Evolutionary conservation across 768 basidiomycete species (phyloP), one percentile per base, ranked within the genome.

Genomic region (Cyclocybe cylindracea): DNA sequence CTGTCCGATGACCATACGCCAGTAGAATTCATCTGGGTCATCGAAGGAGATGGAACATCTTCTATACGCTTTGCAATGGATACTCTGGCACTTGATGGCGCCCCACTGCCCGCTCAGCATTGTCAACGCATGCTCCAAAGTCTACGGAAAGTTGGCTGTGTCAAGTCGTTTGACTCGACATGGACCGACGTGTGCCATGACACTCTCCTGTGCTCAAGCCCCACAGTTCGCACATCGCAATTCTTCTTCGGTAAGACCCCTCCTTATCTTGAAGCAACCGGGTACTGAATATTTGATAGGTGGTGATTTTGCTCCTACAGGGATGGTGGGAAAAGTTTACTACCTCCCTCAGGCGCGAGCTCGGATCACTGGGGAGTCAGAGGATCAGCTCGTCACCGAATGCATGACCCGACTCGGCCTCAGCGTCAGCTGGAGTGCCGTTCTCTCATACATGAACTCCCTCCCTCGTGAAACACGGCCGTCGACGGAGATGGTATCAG

Each of bases 11-110:
- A 59, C 44, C 58, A 59, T 42, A 55, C 58, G 1, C 54, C 58
- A 1, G 46, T 59, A 38, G 58, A 59, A 31, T 52, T 55, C 32
- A 55, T 55, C 41, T 59, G 54, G 51, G 54, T 55, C 10, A 46
- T 59, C 18, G 54, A 56, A 4, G 55, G 48, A 10, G 52, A 59
- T 36, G 55, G 48, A 9, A 50, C 46, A 44, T 53, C 55, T 29
- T 59, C 51, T 3, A 51, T 59, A 34, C 54, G 54, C 1, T 59
- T 59, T 33, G 55, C 54, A 6, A 59, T 59, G 44, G 58, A 59
- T 10, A 54, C 58, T 5, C 44, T 59, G 10, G 40, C 44, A 11
- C 11, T n/a, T 29, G 52, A 59, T n/a, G 55, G 58, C 2, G 31
- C 45, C 14, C 54, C 54, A 13, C 37, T 49, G 8, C 48, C 54